These are phyloP conservation scores for Oidiodendron maius DNA, from an alignment of 495 filamentous ascomycete genomes.

Conservation along the genomic window DNA sequence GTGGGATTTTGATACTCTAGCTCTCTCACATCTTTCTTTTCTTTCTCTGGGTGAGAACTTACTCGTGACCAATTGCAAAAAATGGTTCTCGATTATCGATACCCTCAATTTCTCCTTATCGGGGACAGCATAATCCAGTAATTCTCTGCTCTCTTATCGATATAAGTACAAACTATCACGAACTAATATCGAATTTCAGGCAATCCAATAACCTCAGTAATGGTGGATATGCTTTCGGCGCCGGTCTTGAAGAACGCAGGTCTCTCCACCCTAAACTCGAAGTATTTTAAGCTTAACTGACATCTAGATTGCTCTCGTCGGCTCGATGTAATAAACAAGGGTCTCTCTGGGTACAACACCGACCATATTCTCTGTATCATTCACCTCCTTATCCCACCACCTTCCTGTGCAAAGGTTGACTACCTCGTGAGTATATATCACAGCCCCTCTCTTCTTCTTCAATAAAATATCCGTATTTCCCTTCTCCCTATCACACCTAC, in stretches of 20 bases:
- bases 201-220: constrained; percentile 32
- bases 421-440: constrained; percentile 39
- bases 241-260: constrained; percentile 65
- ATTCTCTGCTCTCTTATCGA: not conserved
- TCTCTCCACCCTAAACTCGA: constrained; percentile 4
- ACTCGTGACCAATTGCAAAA: no score
- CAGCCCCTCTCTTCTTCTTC: constrained; percentile 23
- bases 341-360: constrained; percentile 58
- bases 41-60: no score
- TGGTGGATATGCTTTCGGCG: constrained; percentile 67
- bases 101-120: constrained; percentile 1
- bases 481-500: no score
- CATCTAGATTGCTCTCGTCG: constrained; percentile 49
- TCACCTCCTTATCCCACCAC: constrained; percentile 33
- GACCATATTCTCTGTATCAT: constrained; percentile 53
- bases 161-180: no score
- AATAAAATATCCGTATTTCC: no score
- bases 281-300: not conserved
- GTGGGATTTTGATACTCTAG: no score
- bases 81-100: no score
- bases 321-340: constrained; percentile 65
- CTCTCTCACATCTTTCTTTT: no score
- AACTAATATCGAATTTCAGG: no score
- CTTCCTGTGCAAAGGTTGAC: constrained; percentile 48
- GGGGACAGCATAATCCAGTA: constrained; percentile 15